A percentile compares a stretch with the other conserved stretches of the same genome.
Conservation (phyloP, 805 yeast species). For the Nakazawaea ishiwadae region DNA sequence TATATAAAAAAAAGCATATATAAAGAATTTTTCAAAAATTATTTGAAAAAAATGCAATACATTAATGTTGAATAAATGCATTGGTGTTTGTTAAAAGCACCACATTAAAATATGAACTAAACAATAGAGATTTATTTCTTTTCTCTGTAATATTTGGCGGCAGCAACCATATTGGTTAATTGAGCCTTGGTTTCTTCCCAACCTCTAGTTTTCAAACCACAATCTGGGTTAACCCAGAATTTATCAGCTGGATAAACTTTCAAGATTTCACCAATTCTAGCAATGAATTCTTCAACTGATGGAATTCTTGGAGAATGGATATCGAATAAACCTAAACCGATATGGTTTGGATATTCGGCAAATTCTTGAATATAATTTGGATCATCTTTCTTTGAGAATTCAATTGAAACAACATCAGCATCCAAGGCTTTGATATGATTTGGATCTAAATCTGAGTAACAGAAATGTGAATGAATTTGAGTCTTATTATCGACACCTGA, state of each 20-base stretch:
- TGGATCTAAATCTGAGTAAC: slow-evolving; percentile 99
- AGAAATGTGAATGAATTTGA: slow-evolving; percentile 99
- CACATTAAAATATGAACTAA: slow-evolving; percentile 11
- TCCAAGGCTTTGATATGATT: slow-evolving; percentile 99
- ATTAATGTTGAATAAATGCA: slow-evolving; percentile 36
- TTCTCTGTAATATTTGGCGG: slow-evolving; percentile 91
- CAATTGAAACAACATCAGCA: slow-evolving; percentile 99
- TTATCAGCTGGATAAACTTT: slow-evolving; percentile 97
- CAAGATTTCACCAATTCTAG: slow-evolving; percentile 90
- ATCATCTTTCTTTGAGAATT: slow-evolving; percentile 99
- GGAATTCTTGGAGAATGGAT: slow-evolving; percentile 99
- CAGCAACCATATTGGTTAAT: slow-evolving; percentile 97
- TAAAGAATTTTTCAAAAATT: slow-evolving; percentile 3
- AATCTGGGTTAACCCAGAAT: slow-evolving; percentile 99
- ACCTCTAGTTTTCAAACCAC: slow-evolving; percentile 99
- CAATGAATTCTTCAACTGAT: slow-evolving; percentile 92
- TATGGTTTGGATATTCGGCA: slow-evolving; percentile 98
- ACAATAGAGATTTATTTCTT: neutral
- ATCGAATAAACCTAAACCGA: slow-evolving; percentile 98
- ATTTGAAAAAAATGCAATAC: slow-evolving; percentile 17
- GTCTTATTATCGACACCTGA: slow-evolving; percentile 94
- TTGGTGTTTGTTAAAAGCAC: slow-evolving; percentile 15
- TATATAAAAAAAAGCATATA: slow-evolving; percentile 7
- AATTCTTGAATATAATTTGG: slow-evolving; percentile 97
- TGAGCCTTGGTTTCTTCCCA: slow-evolving; percentile 97